Conservation (phyloP, 2,329 filamentous ascomycete genomes). For the Penicillium hordei region DNA sequence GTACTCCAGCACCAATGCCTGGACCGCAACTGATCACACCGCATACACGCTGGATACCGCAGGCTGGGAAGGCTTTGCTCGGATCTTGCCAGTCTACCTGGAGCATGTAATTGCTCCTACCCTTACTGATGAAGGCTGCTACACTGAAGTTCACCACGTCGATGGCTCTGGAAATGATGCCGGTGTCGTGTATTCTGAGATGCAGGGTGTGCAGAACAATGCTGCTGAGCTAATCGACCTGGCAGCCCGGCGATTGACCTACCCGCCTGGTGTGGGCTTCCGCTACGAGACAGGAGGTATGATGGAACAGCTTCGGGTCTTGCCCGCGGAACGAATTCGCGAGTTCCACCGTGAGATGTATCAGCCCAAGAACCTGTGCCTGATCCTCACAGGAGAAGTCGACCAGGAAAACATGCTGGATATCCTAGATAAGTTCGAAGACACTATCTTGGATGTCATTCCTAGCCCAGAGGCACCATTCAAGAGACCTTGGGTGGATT, state of each 20-base stretch:
- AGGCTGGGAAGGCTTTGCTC: constrained; percentile 94
- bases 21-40: constrained; percentile 95
- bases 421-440: constrained; percentile 85
- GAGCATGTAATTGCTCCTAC: constrained; percentile 92
- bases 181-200: constrained; percentile 96
- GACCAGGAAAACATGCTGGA: constrained; percentile 76
- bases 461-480: constrained; percentile 74
- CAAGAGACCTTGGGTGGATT: constrained; percentile 87
- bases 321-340: constrained; percentile 89
- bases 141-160: constrained; percentile 95
- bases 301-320: constrained; percentile 82
- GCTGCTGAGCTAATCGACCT: constrained; percentile 85
- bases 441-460: constrained; percentile 78
- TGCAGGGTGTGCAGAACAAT: constrained; percentile 91
- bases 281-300: constrained; percentile 98
- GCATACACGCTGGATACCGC: constrained; percentile 94
- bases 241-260: constrained; percentile 73
- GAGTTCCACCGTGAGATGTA: constrained; percentile 97
- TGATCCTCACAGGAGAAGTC: constrained; percentile 89
- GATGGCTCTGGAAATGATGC: constrained; percentile 93
- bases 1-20: constrained; percentile 93
- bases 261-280: constrained; percentile 87
- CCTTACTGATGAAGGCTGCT: constrained; percentile 86
- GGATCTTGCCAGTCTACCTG: constrained; percentile 90
- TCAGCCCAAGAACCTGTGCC: constrained; percentile 89